Evolutionary conservation across 1,284 basidiomycete species (phyloP).

Genomic region (Trichosporon faecale): DNA sequence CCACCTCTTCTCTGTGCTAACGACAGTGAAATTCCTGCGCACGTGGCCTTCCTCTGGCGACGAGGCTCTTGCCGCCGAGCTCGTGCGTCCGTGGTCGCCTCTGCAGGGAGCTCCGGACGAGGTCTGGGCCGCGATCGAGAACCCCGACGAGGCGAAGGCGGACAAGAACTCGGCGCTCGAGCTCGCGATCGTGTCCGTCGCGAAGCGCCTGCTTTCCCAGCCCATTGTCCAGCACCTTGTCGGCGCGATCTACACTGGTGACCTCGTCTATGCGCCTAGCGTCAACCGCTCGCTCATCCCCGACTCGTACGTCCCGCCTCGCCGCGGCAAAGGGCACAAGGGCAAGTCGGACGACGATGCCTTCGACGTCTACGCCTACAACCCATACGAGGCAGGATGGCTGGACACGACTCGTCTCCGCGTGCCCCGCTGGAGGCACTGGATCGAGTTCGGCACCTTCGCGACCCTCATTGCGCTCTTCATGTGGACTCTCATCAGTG

Average conservation of each 20-base stretch:
- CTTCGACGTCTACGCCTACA: conserved; percentile 61
- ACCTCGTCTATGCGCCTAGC: conserved; percentile 54
- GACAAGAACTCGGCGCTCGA: conserved; percentile 68
- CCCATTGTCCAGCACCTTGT: conserved; percentile 77
- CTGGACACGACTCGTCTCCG: conserved; percentile 73
- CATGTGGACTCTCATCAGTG: conserved; percentile 59
- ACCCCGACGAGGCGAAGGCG: conserved; percentile 59
- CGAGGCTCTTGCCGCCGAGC: conserved; percentile 67
- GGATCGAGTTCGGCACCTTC: conserved; percentile 73
- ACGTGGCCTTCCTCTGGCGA: conserved; percentile 60
- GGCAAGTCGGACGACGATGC: not conserved
- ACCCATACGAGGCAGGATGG: conserved; percentile 68
- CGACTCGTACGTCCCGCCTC: conserved; percentile 68
- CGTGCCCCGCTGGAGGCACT: conserved; percentile 74
- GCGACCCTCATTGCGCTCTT: conserved; percentile 65
- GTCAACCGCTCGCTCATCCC: conserved; percentile 70
- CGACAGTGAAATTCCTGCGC: conserved; percentile 67
- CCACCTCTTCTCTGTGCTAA: conserved; percentile 1
- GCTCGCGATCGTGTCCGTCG: conserved; percentile 78
- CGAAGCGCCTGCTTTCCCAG: conserved; percentile 73
- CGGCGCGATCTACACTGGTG: conserved; percentile 72
- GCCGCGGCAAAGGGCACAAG: conserved; percentile 20
- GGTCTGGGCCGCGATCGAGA: conserved; percentile 63
- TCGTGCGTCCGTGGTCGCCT: conserved; percentile 76
- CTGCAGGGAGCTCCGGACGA: conserved; percentile 70